A percentile compares a stretch with the other conserved stretches of the same genome.
phyloP scores from a whole-genome alignment of 768 basidiomycete species.

The Gymnopilus junonius region DNA sequence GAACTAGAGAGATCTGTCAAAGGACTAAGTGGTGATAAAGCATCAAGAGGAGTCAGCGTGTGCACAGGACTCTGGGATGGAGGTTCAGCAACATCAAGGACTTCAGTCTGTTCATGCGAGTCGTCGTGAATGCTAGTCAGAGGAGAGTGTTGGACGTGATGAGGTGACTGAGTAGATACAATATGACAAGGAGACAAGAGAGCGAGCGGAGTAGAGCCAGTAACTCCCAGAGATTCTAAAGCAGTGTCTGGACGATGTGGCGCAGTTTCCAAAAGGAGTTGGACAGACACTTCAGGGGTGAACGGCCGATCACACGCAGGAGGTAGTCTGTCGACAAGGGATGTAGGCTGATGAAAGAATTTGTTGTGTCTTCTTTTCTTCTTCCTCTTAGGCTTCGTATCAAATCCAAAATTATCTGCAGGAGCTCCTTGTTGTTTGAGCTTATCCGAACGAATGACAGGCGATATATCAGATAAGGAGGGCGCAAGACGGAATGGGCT shows the following conservation, averaged over 20 bases:
- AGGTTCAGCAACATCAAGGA: background rate
- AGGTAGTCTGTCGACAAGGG: slow-evolving; percentile 25
- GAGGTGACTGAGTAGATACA: slow-evolving; percentile 12
- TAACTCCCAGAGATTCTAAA: background rate
- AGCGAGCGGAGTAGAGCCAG: background rate
- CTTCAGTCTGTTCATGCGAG: background rate
- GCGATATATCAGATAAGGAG: slow-evolving; percentile 33
- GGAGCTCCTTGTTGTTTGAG: background rate
- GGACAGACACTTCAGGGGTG: background rate
- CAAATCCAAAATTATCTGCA: background rate
- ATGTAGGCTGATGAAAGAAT: slow-evolving; percentile 1
- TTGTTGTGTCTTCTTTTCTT: slow-evolving; percentile 10
- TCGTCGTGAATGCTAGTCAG: background rate
- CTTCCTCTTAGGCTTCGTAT: slow-evolving; percentile 14
- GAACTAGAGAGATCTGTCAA: slow-evolving; percentile 29
- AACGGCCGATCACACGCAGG: background rate
- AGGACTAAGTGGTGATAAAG: slow-evolving; percentile 34
- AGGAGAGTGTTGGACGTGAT: background rate
- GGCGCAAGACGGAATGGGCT: slow-evolving; percentile 10
- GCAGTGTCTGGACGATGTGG: background rate
- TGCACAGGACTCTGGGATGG: background rate
- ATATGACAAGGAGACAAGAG: slow-evolving; percentile 23
- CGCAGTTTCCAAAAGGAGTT: background rate
- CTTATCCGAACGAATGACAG: slow-evolving; percentile 30
- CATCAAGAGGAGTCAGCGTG: slow-evolving; percentile 5